A percentile compares a stretch with the other conserved stretches of the same genome.
Evolutionary conservation across 495 filamentous ascomycete species (phyloP).

Genomic region (Emericellopsis terricola): DNA sequence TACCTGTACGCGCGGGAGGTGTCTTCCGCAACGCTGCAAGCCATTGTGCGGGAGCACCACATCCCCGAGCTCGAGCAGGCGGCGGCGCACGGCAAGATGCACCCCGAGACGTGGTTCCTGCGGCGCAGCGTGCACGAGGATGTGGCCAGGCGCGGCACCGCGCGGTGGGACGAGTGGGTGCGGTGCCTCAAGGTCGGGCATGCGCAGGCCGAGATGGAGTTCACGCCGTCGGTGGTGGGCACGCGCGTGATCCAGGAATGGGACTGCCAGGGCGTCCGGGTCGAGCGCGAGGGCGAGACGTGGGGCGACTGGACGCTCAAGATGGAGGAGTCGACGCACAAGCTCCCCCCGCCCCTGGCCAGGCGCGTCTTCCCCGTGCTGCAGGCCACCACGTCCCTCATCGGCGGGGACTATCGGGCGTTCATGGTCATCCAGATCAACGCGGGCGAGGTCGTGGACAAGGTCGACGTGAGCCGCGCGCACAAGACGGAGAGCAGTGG

Average conservation of each 20-base stretch:
- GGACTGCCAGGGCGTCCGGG: conserved; percentile 24
- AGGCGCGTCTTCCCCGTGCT: conserved; percentile 39
- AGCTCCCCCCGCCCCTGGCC: conserved; percentile 27
- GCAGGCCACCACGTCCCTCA: conserved; percentile 17
- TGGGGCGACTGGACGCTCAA: conserved; percentile 34
- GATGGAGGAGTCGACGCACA: conserved; percentile 30
- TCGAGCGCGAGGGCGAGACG: conserved; percentile 13
- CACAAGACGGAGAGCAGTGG: conserved; percentile 21
- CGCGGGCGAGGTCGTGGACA: neutral
- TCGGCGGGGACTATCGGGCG: conserved; percentile 2
- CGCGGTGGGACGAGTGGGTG: conserved; percentile 47
- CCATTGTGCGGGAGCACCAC: conserved; percentile 3
- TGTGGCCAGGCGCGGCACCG: conserved; percentile 32
- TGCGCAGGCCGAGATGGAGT: conserved; percentile 47
- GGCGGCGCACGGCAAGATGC: conserved; percentile 3
- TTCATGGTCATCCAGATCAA: conserved; percentile 4
- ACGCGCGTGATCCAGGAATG: conserved; percentile 34
- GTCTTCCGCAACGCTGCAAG: conserved; percentile 15
- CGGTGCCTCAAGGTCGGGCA: conserved; percentile 40
- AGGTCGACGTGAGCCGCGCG: neutral
- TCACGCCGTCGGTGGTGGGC: conserved; percentile 49
- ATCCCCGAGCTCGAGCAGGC: neutral
- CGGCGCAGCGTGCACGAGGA: conserved; percentile 46
- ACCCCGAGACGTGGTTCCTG: conserved; percentile 48
- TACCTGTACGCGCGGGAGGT: conserved; percentile 26